These are phyloP conservation scores for Yamadazyma membranifaciens DNA, from an alignment of 1,139 yeast species.

Conservation along the genomic window DNA sequence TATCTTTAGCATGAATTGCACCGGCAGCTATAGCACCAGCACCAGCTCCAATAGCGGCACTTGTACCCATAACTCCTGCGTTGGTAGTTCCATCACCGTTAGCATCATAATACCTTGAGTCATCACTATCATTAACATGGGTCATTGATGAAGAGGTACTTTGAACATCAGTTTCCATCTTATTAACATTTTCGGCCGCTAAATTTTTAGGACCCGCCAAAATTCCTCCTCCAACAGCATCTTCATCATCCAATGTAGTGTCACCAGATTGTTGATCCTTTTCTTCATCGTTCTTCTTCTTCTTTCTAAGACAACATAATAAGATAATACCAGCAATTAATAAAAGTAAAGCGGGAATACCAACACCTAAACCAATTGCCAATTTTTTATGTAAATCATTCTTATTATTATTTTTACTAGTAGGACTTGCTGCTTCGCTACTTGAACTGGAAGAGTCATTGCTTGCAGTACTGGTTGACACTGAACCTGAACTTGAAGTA, in stretches of 20 bases:
- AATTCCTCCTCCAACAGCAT: slow-evolving; percentile 36
- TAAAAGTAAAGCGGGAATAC: slow-evolving; percentile 61
- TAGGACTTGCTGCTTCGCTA: slow-evolving; percentile 19
- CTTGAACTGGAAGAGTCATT: slow-evolving; percentile 23
- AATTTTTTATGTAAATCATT: slow-evolving; percentile 30
- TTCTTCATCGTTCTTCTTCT: slow-evolving; percentile 36
- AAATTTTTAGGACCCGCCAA: slow-evolving; percentile 37
- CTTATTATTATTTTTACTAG: slow-evolving; percentile 10
- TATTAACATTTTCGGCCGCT: slow-evolving; percentile 51
- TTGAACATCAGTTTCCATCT: slow-evolving; percentile 40
- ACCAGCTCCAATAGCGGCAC: slow-evolving; percentile 15
- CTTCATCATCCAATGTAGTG: slow-evolving; percentile 21
- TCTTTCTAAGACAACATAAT: slow-evolving; percentile 57
- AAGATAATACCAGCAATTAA: slow-evolving; percentile 48
- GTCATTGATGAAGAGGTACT: slow-evolving; percentile 34
- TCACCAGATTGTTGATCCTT: slow-evolving; percentile 26
- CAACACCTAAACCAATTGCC: slow-evolving; percentile 89
- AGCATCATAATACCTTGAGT: slow-evolving; percentile 31
- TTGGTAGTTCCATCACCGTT: slow-evolving; percentile 5
- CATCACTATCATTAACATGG: slow-evolving; percentile 34
- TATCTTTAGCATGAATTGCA: slow-evolving; percentile 6
- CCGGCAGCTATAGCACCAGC: slow-evolving; percentile 15
- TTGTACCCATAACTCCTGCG: neutral
- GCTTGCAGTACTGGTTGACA: slow-evolving; percentile 21
- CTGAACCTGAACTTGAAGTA: slow-evolving; percentile 21